These are phyloP conservation scores for Mycosphaerella arachidis DNA, from an alignment of 2,329 filamentous ascomycete genomes.

Conservation along the genomic window DNA sequence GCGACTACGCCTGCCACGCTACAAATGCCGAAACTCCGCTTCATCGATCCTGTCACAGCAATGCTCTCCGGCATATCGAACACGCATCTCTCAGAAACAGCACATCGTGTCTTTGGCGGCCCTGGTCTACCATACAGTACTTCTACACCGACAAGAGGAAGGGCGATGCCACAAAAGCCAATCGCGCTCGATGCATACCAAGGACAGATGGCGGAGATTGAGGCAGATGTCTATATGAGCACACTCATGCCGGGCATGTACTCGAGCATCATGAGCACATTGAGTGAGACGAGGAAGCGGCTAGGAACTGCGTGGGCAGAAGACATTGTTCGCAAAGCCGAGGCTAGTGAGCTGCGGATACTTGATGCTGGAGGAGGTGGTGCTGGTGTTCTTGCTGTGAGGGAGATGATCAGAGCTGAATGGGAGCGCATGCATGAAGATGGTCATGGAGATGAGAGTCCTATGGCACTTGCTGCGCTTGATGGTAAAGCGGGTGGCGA, in stretches of 20 bases:
- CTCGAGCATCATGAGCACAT: constrained; percentile 59
- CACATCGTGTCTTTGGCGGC: constrained; percentile 73
- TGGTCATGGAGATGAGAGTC: constrained; percentile 11
- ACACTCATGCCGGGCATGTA: constrained; percentile 68
- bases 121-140: constrained; percentile 70
- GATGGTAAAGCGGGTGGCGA: constrained; percentile 37
- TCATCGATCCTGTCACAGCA: constrained; percentile 65
- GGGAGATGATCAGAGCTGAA: constrained; percentile 74
- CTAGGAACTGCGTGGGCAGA: constrained; percentile 68
- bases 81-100: constrained; percentile 69
- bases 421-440: constrained; percentile 63
- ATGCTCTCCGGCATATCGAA: constrained; percentile 61
- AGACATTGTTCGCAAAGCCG: constrained; percentile 52
- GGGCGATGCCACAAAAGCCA: constrained; percentile 57
- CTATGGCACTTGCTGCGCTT: constrained; percentile 28
- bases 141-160: constrained; percentile 58
- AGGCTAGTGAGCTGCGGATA: constrained; percentile 57
- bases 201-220: constrained; percentile 66
- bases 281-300: constrained; percentile 70
- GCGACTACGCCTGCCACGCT: constrained; percentile 69
- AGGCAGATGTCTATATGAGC: constrained; percentile 68
- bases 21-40: constrained; percentile 63
- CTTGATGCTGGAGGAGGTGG: constrained; percentile 73
- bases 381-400: constrained; percentile 68
- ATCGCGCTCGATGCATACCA: constrained; percentile 62